Percentiles rank a stretch among this genome's conserved stretches.
phyloP scores from a whole-genome alignment of 73 alveolate genomes.

The Paramecium pentaurelia region DNA sequence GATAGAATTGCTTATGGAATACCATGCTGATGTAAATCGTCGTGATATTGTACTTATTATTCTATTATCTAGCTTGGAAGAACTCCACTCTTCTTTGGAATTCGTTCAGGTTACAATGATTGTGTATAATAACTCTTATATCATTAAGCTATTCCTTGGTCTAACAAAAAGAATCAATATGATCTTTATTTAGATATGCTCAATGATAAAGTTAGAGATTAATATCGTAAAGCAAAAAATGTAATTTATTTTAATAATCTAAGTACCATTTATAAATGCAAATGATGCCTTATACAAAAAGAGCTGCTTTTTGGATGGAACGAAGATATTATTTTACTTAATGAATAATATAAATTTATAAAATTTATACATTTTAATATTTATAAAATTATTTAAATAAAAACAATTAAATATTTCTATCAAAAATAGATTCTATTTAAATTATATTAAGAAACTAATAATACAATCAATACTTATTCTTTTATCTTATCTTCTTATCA shows the following conservation, averaged over 20 bases:
- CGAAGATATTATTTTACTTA: slow-evolving; percentile 19
- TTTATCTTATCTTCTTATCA: slow-evolving; percentile 45
- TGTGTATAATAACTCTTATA: not conserved
- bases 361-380: too few species aligned
- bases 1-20: not conserved
- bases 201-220: not conserved
- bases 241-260: not conserved
- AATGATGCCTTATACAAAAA: not conserved
- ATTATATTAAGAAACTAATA: too few species aligned
- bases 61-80: not conserved
- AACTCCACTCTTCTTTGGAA: not conserved
- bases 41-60: not conserved
- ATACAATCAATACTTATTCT: not conserved
- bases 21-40: not conserved
- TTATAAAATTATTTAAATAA: too few species aligned
- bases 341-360: not conserved
- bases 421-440: too few species aligned
- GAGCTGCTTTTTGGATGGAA: not conserved
- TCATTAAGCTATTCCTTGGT: slow-evolving; percentile 8
- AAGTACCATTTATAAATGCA: not conserved
- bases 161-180: not conserved
- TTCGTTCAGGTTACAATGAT: not conserved
- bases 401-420: too few species aligned
- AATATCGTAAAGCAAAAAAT: not conserved
- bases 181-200: not conserved